These are phyloP conservation scores for Neohortaea acidophila DNA, from an alignment of 495 filamentous ascomycete genomes.

Conservation along the genomic window DNA sequence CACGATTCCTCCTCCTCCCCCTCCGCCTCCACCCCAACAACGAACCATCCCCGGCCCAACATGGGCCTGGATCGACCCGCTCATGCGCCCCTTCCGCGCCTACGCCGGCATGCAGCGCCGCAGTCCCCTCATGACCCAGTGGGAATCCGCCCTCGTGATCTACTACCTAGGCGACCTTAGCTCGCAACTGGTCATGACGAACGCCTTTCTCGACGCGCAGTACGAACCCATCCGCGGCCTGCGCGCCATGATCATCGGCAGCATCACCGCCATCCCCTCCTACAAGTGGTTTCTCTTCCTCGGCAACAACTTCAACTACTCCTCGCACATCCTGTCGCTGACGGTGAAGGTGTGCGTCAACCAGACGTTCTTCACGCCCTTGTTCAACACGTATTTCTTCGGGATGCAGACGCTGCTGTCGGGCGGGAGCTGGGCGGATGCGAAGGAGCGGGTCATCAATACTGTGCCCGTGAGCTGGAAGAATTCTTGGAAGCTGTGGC, in stretches of 20 bases:
- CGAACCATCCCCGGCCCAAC: constrained; percentile 22
- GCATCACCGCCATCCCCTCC: constrained; percentile 52
- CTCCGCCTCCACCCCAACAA: not conserved
- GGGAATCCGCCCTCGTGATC: constrained; percentile 58
- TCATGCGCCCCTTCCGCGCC: constrained; percentile 37
- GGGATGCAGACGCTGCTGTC: constrained; percentile 55
- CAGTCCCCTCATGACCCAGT: constrained; percentile 62
- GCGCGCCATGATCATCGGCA: constrained; percentile 59
- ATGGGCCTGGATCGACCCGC: constrained; percentile 24
- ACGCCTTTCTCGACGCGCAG: constrained; percentile 17
- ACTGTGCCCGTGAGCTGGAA: constrained; percentile 62
- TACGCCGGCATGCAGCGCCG: constrained; percentile 56
- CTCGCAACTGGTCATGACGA: constrained; percentile 39
- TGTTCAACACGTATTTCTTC: constrained; percentile 91
- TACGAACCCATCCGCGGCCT: constrained; percentile 59
- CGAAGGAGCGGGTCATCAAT: constrained; percentile 50
- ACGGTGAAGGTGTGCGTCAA: constrained; percentile 65
- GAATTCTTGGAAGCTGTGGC: constrained; percentile 84
- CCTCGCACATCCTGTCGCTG: constrained; percentile 53
- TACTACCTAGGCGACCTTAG: constrained; percentile 68
- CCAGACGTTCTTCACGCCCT: constrained; percentile 66
- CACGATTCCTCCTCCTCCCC: not conserved
- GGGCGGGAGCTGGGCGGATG: constrained; percentile 42
- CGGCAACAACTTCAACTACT: constrained; percentile 63
- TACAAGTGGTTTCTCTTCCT: constrained; percentile 83